Evolutionary conservation across 163 green algal genomes (phyloP), one percentile per base, ranked within the genome.

Genomic region (Chlorella variabilis): DNA sequence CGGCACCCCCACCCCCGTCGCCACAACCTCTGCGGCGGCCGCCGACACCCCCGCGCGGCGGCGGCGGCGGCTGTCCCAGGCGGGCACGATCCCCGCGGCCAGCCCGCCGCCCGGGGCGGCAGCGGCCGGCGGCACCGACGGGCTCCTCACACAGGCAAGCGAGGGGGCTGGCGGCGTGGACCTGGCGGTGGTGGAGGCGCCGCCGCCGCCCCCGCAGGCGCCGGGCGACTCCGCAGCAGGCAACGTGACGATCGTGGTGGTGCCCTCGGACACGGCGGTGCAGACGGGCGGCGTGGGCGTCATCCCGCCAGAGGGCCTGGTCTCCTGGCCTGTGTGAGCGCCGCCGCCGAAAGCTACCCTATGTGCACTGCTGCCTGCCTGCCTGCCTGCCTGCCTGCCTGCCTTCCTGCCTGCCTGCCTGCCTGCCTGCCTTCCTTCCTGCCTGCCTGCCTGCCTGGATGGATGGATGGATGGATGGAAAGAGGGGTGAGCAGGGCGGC

Each of bases 281-380:
- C 15, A 80, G 56, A 71, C 54, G 15, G 51, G 65, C 11, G 73
- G 73, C 3, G 38, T 80, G 56, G 73, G 73, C 1, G 56, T 80
- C 36, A 39, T 70, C 54, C 36, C 73, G 1, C 73, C 73, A 3
- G 73, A 80, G 29, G 73, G 73, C 36, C 8, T 70, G 17, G 27
- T 41, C 23, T 49, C 73, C 54, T 38, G 48, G 13, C 54, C 73
- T 34, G 38, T 80, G 73, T 80, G 73, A 80, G 73, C 39, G 48
- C 1, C 9, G 62, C n/a, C n/a, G n/a, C n/a, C n/a, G n/a, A n/a
- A n/a, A n/a, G n/a, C n/a, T n/a, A n/a, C n/a, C n/a, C n/a, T n/a
- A n/a, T n/a, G n/a, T n/a, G n/a, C n/a, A n/a, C n/a, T n/a, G n/a
- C n/a, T n/a, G n/a, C n/a, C n/a, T n/a, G n/a, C n/a, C n/a, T n/a